Conservation (phyloP, 768 basidiomycete species). For the Candolleomyces eurysporus region DNA sequence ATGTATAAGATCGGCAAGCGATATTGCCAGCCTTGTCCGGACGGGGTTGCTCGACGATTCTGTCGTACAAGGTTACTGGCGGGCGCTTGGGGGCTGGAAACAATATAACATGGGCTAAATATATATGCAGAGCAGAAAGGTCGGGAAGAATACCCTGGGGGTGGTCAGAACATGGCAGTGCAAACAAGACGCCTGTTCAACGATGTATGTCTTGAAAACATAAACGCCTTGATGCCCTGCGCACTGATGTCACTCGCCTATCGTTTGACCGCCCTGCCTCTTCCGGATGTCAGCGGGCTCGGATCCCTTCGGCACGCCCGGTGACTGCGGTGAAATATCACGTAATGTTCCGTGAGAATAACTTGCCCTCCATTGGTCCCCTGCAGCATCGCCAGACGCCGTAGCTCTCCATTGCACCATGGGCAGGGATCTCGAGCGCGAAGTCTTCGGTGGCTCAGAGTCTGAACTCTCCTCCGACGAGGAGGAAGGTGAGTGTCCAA, state of each 20-base stretch:
- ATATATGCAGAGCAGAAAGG: not conserved
- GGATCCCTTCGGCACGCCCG: too few relatives aligned
- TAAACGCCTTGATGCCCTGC: not conserved
- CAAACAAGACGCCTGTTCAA: not conserved
- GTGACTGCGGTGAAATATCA: too few relatives aligned
- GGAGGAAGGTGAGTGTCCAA: conserved; percentile 46
- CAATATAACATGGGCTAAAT: too few relatives aligned
- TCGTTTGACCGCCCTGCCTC: not conserved
- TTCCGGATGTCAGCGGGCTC: not conserved
- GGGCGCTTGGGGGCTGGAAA: too few relatives aligned
- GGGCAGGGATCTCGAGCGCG: conserved; percentile 51
- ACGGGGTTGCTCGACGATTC: too few relatives aligned
- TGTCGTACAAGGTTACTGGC: too few relatives aligned
- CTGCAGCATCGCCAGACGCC: not conserved
- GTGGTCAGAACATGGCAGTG: not conserved
- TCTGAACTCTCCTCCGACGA: conserved; percentile 82
- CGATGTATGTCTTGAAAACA: not conserved
- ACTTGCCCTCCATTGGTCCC: not conserved
- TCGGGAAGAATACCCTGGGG: not conserved
- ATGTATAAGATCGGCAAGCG: not conserved
- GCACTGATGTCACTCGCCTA: not conserved
- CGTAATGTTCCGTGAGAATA: not conserved
- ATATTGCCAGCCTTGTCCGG: too few relatives aligned
- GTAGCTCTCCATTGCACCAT: conserved; percentile 7
- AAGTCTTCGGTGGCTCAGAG: conserved; percentile 81